Conservation (phyloP, 2,329 filamentous ascomycete genomes). For the Penicillium sp. region DNA sequence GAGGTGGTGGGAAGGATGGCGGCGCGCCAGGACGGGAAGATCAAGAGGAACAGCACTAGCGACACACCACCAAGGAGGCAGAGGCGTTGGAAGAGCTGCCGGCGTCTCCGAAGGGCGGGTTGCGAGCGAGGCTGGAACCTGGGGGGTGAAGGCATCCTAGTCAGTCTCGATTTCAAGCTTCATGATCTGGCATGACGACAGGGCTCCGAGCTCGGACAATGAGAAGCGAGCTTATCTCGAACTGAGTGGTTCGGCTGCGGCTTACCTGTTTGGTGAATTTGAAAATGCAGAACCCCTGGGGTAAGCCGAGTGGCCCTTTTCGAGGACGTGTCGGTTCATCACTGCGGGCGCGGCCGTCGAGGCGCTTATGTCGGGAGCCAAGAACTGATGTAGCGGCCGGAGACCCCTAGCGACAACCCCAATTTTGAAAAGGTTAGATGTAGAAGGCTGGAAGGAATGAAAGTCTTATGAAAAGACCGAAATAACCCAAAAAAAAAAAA, state of each 20-base stretch:
- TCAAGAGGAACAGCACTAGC: constrained; percentile 63
- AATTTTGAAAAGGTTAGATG: constrained; percentile 12
- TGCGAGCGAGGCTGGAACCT: constrained; percentile 85
- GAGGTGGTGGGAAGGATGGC: constrained; percentile 62
- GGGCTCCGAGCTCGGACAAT: not conserved
- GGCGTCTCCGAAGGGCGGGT: constrained; percentile 69
- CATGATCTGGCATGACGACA: constrained; percentile 1
- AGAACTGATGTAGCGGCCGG: not conserved
- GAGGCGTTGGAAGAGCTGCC: constrained; percentile 69
- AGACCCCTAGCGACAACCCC: constrained; percentile 10
- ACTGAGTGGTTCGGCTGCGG: not conserved
- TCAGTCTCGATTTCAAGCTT: constrained; percentile 10
- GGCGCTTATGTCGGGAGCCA: constrained; percentile 30
- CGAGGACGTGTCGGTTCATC: constrained; percentile 86
- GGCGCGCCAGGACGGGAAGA: constrained; percentile 74
- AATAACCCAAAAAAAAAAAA: not conserved
- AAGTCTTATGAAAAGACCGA: constrained; percentile 1
- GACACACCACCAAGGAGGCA: constrained; percentile 57
- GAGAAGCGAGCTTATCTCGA: not conserved
- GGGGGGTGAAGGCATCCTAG: not conserved
- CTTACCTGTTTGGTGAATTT: constrained; percentile 83
- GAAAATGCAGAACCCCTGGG: constrained; percentile 74
- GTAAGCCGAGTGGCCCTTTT: constrained; percentile 72
- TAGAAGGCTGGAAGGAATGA: not conserved
- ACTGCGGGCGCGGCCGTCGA: constrained; percentile 44